Percentiles rank a stretch among this genome's conserved stretches.
Evolutionary conservation across 129 eudicot genomes (phyloP).

Genomic region (Lactuca saligna): DNA sequence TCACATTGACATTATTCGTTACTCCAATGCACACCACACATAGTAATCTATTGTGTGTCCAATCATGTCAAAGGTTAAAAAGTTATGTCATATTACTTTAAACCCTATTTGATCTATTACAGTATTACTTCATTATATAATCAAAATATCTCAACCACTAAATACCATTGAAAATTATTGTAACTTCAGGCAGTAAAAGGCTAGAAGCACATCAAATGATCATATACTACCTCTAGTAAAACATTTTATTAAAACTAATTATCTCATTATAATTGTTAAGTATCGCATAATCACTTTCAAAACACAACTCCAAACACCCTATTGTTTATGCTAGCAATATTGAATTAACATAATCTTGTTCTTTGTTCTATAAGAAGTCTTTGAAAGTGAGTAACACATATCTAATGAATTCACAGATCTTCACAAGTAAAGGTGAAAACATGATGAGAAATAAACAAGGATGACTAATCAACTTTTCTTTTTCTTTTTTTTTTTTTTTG

Average conservation of each 20-base stretch:
- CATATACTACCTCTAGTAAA: not conserved
- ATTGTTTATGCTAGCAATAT: conserved; percentile 2
- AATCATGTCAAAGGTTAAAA: not conserved
- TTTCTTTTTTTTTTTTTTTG: not conserved
- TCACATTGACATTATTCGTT: no score
- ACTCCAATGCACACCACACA: no score
- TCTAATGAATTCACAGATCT: conserved; percentile 14
- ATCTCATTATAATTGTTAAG: not conserved
- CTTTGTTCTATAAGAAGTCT: conserved; percentile 8
- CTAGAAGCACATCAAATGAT: not conserved
- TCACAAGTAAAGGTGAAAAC: conserved; percentile 25
- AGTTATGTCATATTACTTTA: not conserved
- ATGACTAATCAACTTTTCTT: conserved; percentile 7
- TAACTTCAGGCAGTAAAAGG: not conserved
- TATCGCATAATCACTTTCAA: not conserved
- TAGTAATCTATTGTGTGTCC: no score
- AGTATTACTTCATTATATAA: not conserved
- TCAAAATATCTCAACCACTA: not conserved
- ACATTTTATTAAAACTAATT: not conserved
- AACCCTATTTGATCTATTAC: not conserved
- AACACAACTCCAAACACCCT: not conserved
- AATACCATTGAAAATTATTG: not conserved
- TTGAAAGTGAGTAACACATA: conserved; percentile 8
- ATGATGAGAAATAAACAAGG: conserved; percentile 11
- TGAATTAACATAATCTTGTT: not conserved